phyloP scores from a whole-genome alignment of 208 protist species.

The Herpetomonas samuelpessoai region DNA sequence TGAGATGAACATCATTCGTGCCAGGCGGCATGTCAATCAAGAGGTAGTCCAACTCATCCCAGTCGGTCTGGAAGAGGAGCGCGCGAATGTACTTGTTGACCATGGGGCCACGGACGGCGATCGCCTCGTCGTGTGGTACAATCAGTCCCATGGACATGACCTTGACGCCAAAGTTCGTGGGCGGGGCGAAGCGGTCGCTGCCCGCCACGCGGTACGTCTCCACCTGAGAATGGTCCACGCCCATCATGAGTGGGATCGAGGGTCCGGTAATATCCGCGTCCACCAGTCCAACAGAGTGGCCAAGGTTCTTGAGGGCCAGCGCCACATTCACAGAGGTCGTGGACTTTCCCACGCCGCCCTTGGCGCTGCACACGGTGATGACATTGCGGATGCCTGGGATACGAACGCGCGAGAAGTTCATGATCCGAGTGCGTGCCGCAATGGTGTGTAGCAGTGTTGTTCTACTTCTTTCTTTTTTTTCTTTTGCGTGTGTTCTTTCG shows the following conservation, averaged over 20 bases:
- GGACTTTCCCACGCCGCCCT: slow-evolving; percentile 94
- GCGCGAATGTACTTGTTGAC: slow-evolving; percentile 90
- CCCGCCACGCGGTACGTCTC: slow-evolving; percentile 84
- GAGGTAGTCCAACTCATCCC: slow-evolving; percentile 92
- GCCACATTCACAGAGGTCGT: slow-evolving; percentile 90
- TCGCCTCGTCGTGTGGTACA: slow-evolving; percentile 83
- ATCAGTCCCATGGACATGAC: slow-evolving; percentile 92
- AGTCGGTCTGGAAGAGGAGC: slow-evolving; percentile 87
- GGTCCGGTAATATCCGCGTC: slow-evolving; percentile 93
- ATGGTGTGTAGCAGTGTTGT: too few species aligned
- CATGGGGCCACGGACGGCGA: slow-evolving; percentile 91
- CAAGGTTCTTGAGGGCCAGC: slow-evolving; percentile 82
- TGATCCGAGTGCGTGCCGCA: background rate
- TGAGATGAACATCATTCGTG: slow-evolving; percentile 92
- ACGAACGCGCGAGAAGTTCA: slow-evolving; percentile 71
- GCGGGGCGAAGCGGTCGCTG: slow-evolving; percentile 80
- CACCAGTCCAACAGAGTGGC: slow-evolving; percentile 77
- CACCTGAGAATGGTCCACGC: slow-evolving; percentile 70
- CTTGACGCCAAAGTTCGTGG: slow-evolving; percentile 90
- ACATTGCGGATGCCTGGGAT: slow-evolving; percentile 81
- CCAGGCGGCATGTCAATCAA: slow-evolving; percentile 93
- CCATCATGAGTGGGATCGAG: slow-evolving; percentile 88
- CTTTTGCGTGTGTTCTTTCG: too few species aligned
- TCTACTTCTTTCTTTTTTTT: slow-evolving; percentile 2
- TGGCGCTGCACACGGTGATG: slow-evolving; percentile 88